Percentiles rank a stretch among this genome's conserved stretches.
Evolutionary conservation across 2,329 filamentous ascomycete genomes (phyloP).

Genomic region (Simplicillium sp.): DNA sequence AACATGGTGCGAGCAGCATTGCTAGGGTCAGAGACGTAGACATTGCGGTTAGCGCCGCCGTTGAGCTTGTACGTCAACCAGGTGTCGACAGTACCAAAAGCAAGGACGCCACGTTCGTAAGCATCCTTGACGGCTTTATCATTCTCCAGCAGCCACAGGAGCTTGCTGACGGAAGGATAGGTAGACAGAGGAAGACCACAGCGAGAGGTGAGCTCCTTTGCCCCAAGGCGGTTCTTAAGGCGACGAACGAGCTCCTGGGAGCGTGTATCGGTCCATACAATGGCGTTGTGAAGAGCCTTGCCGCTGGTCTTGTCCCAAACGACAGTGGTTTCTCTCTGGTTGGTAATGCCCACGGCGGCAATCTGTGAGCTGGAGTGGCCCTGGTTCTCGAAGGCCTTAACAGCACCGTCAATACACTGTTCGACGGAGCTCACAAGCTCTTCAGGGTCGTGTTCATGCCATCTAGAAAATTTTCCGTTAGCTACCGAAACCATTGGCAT

Average conservation of each 20-base stretch:
- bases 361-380: constrained; percentile 62
- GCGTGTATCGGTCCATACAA: constrained; percentile 80
- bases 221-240: constrained; percentile 56
- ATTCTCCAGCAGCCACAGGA: constrained; percentile 68
- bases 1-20: constrained; percentile 87
- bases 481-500: background rate
- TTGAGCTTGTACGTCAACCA: constrained; percentile 78
- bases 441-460: constrained; percentile 76
- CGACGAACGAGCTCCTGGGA: constrained; percentile 63
- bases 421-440: constrained; percentile 66
- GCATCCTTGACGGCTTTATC: constrained; percentile 56
- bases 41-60: constrained; percentile 53
- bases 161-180: constrained; percentile 70
- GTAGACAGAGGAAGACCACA: constrained; percentile 75
- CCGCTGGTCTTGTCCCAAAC: constrained; percentile 73
- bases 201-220: constrained; percentile 55
- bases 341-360: constrained; percentile 69
- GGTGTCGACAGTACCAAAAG: constrained; percentile 73
- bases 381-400: constrained; percentile 55
- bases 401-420: constrained; percentile 65
- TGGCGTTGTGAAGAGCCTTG: constrained; percentile 69
- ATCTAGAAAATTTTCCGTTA: constrained; percentile 35
- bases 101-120: constrained; percentile 61
- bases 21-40: constrained; percentile 69
- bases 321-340: constrained; percentile 74